Conservation (phyloP, 345 rosid genomes). For the Cardamine chenopodiifolia region DNA sequence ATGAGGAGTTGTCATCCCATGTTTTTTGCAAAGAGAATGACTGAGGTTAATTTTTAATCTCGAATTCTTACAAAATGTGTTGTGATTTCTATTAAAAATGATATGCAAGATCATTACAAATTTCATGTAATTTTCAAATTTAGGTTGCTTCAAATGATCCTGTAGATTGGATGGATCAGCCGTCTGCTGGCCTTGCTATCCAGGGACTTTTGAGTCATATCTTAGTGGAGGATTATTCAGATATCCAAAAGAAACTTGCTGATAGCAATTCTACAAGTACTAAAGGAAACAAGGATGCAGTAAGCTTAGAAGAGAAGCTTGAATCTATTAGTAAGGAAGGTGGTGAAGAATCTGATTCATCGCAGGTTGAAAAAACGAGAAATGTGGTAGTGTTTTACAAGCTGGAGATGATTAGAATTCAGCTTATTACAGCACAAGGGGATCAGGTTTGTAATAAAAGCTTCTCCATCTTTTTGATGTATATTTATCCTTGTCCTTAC, state of each 20-base stretch:
- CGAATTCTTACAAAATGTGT: neutral
- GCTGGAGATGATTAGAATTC: slow-evolving; percentile 79
- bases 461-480: slow-evolving; percentile 5
- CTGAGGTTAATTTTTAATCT: slow-evolving; percentile 47
- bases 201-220: slow-evolving; percentile 84
- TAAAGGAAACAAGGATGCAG: slow-evolving; percentile 43
- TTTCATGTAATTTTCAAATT: slow-evolving; percentile 24
- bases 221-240: slow-evolving; percentile 70
- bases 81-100: neutral
- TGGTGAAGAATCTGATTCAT: slow-evolving; percentile 49
- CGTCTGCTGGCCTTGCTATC: slow-evolving; percentile 81
- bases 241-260: slow-evolving; percentile 64
- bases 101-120: neutral
- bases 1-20: slow-evolving; percentile 93
- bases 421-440: slow-evolving; percentile 77
- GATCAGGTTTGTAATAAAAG: slow-evolving; percentile 55
- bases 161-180: slow-evolving; percentile 87
- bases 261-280: slow-evolving; percentile 37
- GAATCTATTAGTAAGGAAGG: slow-evolving; percentile 48
- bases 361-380: slow-evolving; percentile 45
- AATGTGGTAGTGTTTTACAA: slow-evolving; percentile 72
- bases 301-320: slow-evolving; percentile 43
- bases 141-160: slow-evolving; percentile 85
- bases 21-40: slow-evolving; percentile 81
- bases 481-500: neutral